Base-by-base conservation (phyloP, 2,329 filamentous ascomycete species). In the Neobulgaria alba region DNA sequence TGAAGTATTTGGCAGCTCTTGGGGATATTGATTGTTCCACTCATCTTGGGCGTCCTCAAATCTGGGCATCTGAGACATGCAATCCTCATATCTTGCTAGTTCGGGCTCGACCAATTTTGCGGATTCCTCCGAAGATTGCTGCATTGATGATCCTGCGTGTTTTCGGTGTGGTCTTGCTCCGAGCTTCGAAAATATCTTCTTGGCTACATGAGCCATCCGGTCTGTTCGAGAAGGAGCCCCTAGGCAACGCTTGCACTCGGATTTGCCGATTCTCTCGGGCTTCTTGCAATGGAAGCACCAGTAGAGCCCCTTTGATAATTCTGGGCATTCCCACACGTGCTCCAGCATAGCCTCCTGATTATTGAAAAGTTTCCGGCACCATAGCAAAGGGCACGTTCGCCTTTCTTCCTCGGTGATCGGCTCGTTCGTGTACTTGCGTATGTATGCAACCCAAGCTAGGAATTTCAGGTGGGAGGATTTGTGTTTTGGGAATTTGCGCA, bases 231-330 rank as follows among this genome's bases (percentile, higher is more conserved):
- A 52, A 26, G 51, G 50, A 3, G 42, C 35, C 7, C 51, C 49
- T 38, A 53, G 51, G 31, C 52, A 55, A 46, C 47, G 29, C 40
- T 47, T 49, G 33, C 52, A 56, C 32, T 49, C 43, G 26, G 51
- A 51, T 10, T 50, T 54, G 2, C 54, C 51, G 7, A 55, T 45
- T 4, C 48, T 38, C 33, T 57, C 53, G 1, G 49, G 45, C 30
- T 51, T 52, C 30, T 50, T 47, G 31, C 54, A 57, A 35, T 52
- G 48, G 33, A 53, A 54, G 26, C 54, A 57, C 49, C 51, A 55
- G 36, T 57, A 55, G 2, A 52, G 45, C 4, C 54, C 53, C 31
- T 57, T 53, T 4, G 47, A 41, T 18, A 57, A 38, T 36, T 54
- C 44, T 23, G 44, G 43, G 39, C 54, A 57, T 10, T 53, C 43